phyloP scores from a whole-genome alignment of 208 protist species.

The Crithidia expoeki region DNA sequence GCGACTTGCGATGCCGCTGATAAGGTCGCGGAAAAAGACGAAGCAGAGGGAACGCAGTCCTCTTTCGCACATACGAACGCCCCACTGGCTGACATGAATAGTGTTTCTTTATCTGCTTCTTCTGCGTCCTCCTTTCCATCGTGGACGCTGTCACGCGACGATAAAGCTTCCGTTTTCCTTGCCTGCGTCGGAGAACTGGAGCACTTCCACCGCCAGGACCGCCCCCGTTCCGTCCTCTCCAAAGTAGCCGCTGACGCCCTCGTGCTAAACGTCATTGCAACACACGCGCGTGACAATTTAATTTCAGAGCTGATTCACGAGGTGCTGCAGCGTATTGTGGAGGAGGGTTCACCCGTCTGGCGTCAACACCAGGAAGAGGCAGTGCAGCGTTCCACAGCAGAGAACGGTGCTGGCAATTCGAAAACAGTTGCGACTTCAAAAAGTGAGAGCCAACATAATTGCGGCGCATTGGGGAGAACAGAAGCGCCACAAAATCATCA shows the following conservation, averaged over 20 bases:
- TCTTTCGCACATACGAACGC: too few relatives aligned
- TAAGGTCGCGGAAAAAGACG: background rate
- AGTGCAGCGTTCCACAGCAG: conserved; percentile 1
- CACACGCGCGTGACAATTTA: conserved; percentile 73
- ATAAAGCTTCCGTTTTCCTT: conserved; percentile 70
- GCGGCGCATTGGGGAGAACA: too few relatives aligned
- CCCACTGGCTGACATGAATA: too few relatives aligned
- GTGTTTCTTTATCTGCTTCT: too few relatives aligned
- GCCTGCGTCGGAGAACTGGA: conserved; percentile 71
- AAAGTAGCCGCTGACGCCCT: conserved; percentile 59
- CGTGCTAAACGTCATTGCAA: conserved; percentile 78
- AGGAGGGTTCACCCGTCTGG: conserved; percentile 74
- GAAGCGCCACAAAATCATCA: too few relatives aligned
- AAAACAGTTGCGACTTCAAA: too few relatives aligned
- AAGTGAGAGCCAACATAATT: too few relatives aligned
- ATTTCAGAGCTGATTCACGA: conserved; percentile 73
- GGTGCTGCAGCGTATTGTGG: conserved; percentile 71
- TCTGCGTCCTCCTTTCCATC: background rate
- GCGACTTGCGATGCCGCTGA: background rate
- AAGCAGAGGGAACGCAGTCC: too few relatives aligned
- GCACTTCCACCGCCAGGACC: conserved; percentile 57
- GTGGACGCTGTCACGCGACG: conserved; percentile 32
- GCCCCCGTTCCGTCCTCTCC: conserved; percentile 56
- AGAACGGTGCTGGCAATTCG: background rate
- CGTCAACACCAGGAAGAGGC: conserved; percentile 46